phyloP scores from a whole-genome alignment of 2,329 filamentous ascomycete species.

The Alternaria hordeiaustralica region DNA sequence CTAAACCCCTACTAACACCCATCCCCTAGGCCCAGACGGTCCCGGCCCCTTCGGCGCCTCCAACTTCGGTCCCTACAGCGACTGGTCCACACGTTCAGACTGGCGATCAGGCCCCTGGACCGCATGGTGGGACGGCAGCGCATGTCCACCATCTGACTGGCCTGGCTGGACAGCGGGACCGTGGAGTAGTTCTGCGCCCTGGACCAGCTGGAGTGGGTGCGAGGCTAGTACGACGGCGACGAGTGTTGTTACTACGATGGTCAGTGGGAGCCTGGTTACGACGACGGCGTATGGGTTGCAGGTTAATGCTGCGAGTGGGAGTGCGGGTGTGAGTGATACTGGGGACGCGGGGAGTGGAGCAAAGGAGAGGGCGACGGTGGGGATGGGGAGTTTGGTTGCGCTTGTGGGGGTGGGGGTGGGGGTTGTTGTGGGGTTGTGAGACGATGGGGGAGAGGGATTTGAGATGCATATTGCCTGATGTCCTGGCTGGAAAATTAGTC shows the following conservation, averaged over 20 bases:
- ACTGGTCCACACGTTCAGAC: slow-evolving; percentile 35
- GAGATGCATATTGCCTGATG: not conserved
- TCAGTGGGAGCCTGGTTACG: slow-evolving; percentile 28
- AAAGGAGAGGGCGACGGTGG: slow-evolving; percentile 24
- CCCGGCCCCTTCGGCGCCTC: slow-evolving; percentile 36
- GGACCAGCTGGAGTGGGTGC: slow-evolving; percentile 46
- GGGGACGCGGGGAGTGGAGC: not conserved
- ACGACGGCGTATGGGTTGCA: slow-evolving; percentile 41
- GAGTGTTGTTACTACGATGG: slow-evolving; percentile 36
- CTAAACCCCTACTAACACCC: not conserved
- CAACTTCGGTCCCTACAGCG: slow-evolving; percentile 37
- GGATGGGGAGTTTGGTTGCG: slow-evolving; percentile 26
- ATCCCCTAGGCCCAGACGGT: slow-evolving; percentile 16
- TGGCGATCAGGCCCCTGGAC: slow-evolving; percentile 45
- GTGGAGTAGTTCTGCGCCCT: slow-evolving; percentile 45
- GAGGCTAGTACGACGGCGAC: slow-evolving; percentile 41
- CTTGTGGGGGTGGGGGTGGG: slow-evolving; percentile 32
- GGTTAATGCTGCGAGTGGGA: slow-evolving; percentile 37
- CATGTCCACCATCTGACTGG: slow-evolving; percentile 44
- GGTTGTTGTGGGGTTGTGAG: slow-evolving; percentile 30
- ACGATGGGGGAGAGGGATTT: not conserved
- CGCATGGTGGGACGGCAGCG: slow-evolving; percentile 42
- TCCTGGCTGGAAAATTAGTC: not conserved
- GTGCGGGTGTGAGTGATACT: slow-evolving; percentile 2
- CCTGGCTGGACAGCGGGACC: slow-evolving; percentile 47